Base-by-base conservation (phyloP, 257 asterid genomes). In the Lavandula angustifolia region DNA sequence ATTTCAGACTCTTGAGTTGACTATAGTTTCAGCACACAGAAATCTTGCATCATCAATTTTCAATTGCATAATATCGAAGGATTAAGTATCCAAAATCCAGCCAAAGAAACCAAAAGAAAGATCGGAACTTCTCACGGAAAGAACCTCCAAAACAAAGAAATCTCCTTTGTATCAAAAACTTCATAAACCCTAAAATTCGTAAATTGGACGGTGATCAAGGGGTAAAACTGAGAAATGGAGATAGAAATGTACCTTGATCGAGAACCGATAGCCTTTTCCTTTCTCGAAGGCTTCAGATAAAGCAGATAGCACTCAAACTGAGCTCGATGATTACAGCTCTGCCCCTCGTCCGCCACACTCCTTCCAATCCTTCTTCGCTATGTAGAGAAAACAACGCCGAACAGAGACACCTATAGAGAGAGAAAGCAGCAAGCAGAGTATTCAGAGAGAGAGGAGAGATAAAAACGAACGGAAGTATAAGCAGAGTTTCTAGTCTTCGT, bases 161-260 rank as follows among this genome's bases (percentile, higher is more conserved):
- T 29, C 17, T 31, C 41, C 40, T 11, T 5, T 53, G 17, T 31
- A 12, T 18, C 7, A n/a, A 31, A 54, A 54, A 14, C 7, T 22
- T 12, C n/a, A 53, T 32, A n/a, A 54, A 55, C 62, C 44, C 43
- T 22, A 44, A 9, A 40, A 64, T 29, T 33, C 16, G 47, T 10
- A 61, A 33, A 75, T 75, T 13, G 54, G 54, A 63, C 44, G 46
- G 58, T 64, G 75, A 62, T 53, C 79, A 71, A 47, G 63, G 27
- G 48, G 38, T 67, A 64, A 63, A 63, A 72, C 54, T 35, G 34
- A 52, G 17, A 57, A 64, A 80, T 32, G 42, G 77, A 65, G 16
- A 44, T 18, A 59, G 41, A 22, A 34, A 62, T 56, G 46, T 62
- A 86, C 87, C 86, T 80, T 80, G 80, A 86, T 84, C 85, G 80